These are phyloP conservation scores for Vigna nakashimae DNA, from an alignment of 306 rosid genomes.

Conservation along the genomic window DNA sequence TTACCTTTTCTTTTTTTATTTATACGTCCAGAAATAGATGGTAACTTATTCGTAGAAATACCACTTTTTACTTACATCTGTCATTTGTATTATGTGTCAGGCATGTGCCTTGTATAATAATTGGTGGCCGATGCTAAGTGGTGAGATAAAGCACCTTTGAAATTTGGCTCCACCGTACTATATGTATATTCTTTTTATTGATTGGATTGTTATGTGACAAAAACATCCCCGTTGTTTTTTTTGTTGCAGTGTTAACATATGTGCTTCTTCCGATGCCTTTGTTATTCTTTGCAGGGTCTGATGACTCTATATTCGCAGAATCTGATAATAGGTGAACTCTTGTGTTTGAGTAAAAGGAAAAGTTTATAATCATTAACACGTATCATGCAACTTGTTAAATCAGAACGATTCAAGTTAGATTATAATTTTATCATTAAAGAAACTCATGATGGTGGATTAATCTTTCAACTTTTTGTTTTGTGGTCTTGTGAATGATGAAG, in stretches of 20 bases:
- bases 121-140: constrained; percentile 99
- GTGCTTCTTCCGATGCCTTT: constrained; percentile 92
- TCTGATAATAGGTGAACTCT: constrained; percentile 59
- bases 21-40: constrained; percentile 18
- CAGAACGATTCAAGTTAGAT: background rate
- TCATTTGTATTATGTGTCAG: constrained; percentile 57
- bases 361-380: background rate
- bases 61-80: constrained; percentile 35
- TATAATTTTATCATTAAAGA: background rate
- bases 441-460: constrained; percentile 6
- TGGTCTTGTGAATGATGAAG: too few relatives aligned
- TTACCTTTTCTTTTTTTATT: constrained; percentile 22
- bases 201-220: constrained; percentile 11
- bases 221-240: constrained; percentile 26
- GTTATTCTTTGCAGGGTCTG: constrained; percentile 77
- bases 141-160: constrained; percentile 51
- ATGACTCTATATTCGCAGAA: constrained; percentile 58
- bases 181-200: background rate
- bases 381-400: constrained; percentile 1
- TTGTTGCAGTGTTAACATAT: constrained; percentile 72
- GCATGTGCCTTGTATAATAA: constrained; percentile 93
- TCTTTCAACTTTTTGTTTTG: constrained; percentile 22
- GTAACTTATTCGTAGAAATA: background rate
- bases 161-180: constrained; percentile 17
- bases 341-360: constrained; percentile 11